Evolutionary conservation across 2,329 filamentous ascomycete genomes (phyloP).

Genomic region (Ilyonectria sp.): DNA sequence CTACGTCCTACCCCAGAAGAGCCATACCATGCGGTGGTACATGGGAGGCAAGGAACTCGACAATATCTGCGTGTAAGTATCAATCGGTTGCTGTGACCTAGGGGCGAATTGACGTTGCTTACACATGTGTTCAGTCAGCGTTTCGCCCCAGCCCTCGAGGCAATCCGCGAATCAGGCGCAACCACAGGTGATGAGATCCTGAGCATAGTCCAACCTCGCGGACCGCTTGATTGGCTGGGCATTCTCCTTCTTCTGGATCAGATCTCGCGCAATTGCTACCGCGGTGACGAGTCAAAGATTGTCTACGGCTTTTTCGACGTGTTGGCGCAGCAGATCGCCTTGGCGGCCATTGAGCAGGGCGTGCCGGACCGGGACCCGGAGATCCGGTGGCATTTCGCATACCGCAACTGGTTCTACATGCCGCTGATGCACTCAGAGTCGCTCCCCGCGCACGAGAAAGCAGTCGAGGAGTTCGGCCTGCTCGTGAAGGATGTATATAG

Average conservation of each 20-base stretch:
- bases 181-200: constrained; percentile 51
- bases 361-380: constrained; percentile 47
- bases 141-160: constrained; percentile 53
- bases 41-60: constrained; percentile 53
- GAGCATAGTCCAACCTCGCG: constrained; percentile 42
- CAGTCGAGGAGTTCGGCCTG: constrained; percentile 50
- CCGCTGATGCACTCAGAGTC: constrained; percentile 74
- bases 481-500: constrained; percentile 53
- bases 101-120: not conserved
- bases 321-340: constrained; percentile 62
- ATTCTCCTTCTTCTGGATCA: constrained; percentile 74
- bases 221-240: constrained; percentile 60
- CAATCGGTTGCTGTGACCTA: too few relatives aligned
- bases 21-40: constrained; percentile 54
- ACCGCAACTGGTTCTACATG: constrained; percentile 71
- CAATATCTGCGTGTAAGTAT: constrained; percentile 53
- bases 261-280: constrained; percentile 73
- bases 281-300: constrained; percentile 59
- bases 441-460: constrained; percentile 59
- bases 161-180: constrained; percentile 47
- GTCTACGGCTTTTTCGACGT: constrained; percentile 71
- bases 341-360: constrained; percentile 52
- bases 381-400: constrained; percentile 54
- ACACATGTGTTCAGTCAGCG: constrained; percentile 42
- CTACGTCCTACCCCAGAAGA: constrained; percentile 45